Evolutionary conservation across 2,329 filamentous ascomycete species (phyloP).

Genomic region (Cladosporium sp.): DNA sequence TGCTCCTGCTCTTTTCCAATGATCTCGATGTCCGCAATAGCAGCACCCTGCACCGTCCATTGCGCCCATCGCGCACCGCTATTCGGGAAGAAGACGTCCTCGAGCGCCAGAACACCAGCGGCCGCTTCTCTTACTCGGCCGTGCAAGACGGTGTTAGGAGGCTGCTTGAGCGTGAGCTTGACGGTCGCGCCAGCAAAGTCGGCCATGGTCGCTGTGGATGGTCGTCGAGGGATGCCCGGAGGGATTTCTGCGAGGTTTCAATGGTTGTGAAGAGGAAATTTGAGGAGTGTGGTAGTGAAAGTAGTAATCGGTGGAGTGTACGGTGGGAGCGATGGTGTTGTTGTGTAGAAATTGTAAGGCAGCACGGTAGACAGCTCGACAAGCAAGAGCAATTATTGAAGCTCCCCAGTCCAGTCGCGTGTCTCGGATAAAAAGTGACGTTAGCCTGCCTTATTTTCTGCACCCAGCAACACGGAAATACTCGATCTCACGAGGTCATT

Average conservation of each 20-base stretch:
- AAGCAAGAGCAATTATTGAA: background rate
- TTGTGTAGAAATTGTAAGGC: background rate
- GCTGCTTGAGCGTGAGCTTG: constrained; percentile 68
- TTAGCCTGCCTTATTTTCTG: background rate
- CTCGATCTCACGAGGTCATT: background rate
- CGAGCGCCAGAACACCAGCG: constrained; percentile 67
- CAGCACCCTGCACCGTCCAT: constrained; percentile 58
- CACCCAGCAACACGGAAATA: background rate
- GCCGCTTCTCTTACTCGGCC: constrained; percentile 69
- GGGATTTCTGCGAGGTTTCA: too few species aligned
- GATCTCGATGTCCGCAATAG: constrained; percentile 61
- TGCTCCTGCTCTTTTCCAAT: constrained; percentile 22
- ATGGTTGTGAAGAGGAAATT: background rate
- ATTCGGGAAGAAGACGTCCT: constrained; percentile 61
- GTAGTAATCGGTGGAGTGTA: background rate
- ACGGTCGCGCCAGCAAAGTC: constrained; percentile 77
- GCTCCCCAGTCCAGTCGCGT: background rate
- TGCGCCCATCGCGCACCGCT: constrained; percentile 54
- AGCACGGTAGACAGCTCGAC: background rate
- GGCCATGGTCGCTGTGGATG: constrained; percentile 54
- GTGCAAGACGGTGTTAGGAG: constrained; percentile 63
- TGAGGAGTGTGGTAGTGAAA: background rate
- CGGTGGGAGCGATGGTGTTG: background rate
- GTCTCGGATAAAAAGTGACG: background rate
- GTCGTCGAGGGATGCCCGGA: background rate